Evolutionary conservation across 192 early-diverging fungal species (phyloP).

Genomic region (Gryganskiella cystojenkinii): DNA sequence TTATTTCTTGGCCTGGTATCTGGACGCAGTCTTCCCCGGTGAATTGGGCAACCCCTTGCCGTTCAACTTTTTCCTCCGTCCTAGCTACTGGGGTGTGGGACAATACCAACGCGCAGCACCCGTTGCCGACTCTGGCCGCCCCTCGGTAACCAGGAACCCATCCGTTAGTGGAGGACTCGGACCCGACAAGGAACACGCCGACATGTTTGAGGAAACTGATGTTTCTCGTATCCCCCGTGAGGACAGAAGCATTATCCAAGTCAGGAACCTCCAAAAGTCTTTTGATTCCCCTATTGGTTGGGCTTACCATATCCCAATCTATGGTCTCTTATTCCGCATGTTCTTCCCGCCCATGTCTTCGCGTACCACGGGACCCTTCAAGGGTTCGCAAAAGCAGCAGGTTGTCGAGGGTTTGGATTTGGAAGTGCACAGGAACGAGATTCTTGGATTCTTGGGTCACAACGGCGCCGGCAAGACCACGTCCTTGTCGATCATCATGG

Average conservation of each 20-base stretch:
- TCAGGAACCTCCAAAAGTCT: conserved; percentile 24
- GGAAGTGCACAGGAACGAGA: conserved; percentile 60
- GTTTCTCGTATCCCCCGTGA: conserved; percentile 31
- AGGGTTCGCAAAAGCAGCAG: conserved; percentile 26
- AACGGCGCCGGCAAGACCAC: conserved; percentile 73
- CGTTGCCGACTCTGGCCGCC: not conserved
- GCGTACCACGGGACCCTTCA: conserved; percentile 28
- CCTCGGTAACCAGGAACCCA: not conserved
- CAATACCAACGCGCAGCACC: conserved; percentile 5
- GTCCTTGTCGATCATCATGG: conserved; percentile 53
- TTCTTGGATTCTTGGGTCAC: conserved; percentile 65
- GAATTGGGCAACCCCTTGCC: conserved; percentile 46
- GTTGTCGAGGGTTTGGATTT: conserved; percentile 50
- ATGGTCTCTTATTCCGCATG: conserved; percentile 19
- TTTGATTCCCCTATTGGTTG: conserved; percentile 27
- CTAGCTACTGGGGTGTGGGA: conserved; percentile 53
- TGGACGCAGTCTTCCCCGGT: conserved; percentile 55
- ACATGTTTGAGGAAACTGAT: conserved; percentile 49
- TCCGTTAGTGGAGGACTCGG: too few species aligned
- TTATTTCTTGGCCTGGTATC: conserved; percentile 59
- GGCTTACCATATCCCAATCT: conserved; percentile 24
- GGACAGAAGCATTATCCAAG: conserved; percentile 40
- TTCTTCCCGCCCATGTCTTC: conserved; percentile 31
- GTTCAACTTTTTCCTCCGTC: conserved; percentile 54
- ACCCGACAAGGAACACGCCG: conserved; percentile 17